These are phyloP conservation scores for Cylindrotheca closterium DNA, from an alignment of 108 stramenopile species.

Conservation along the genomic window DNA sequence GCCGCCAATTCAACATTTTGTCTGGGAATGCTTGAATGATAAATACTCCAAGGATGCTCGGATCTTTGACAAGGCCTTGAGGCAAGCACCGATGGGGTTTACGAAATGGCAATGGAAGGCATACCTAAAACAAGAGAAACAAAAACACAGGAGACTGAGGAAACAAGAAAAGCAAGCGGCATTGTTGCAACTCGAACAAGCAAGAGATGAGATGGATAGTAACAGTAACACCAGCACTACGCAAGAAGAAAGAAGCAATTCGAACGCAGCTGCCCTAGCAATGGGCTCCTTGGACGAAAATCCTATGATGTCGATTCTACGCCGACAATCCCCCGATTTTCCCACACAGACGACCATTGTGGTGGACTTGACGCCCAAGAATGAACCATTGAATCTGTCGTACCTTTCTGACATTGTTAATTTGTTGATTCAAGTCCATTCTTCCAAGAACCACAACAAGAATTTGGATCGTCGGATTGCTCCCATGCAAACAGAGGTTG, in stretches of 20 bases:
- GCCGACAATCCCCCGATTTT: neutral
- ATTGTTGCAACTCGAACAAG: slow-evolving; percentile 1
- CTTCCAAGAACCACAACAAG: slow-evolving; percentile 25
- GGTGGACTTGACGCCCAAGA: slow-evolving; percentile 47
- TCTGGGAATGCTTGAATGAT: slow-evolving; percentile 83
- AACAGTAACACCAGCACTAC: slow-evolving; percentile 2
- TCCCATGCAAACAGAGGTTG: slow-evolving; percentile 68
- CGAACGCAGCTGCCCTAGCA: neutral
- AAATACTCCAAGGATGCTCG: slow-evolving; percentile 61
- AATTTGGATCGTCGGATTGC: too few species aligned
- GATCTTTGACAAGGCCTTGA: slow-evolving; percentile 48
- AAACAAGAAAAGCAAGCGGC: neutral
- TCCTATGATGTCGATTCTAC: neutral
- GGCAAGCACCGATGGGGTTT: slow-evolving; percentile 50
- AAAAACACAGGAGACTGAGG: slow-evolving; percentile 13
- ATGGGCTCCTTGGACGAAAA: neutral
- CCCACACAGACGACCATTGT: slow-evolving; percentile 69
- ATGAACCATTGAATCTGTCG: slow-evolving; percentile 35
- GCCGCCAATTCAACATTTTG: slow-evolving; percentile 70
- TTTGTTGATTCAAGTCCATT: slow-evolving; percentile 63
- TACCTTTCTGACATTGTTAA: slow-evolving; percentile 62
- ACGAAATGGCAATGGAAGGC: slow-evolving; percentile 1
- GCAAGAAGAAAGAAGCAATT: neutral
- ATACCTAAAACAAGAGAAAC: neutral
- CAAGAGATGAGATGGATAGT: neutral